Evolutionary conservation across 2,329 filamentous ascomycete species (phyloP), one percentile per base, ranked within the genome.

Genomic region (Alternaria gaisen): DNA sequence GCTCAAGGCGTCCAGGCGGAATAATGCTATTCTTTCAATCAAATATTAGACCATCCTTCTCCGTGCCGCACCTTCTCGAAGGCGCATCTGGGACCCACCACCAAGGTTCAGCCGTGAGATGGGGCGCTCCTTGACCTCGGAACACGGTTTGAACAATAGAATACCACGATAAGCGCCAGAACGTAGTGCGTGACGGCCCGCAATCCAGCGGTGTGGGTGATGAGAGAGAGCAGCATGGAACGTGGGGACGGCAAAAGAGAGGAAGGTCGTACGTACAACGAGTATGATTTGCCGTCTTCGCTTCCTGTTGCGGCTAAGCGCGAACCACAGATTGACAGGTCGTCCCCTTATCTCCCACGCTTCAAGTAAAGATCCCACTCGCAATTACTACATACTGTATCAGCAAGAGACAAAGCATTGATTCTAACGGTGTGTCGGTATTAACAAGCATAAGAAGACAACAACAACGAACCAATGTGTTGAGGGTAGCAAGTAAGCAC

Each of bases 281-380:
- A 42, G 32, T 20, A 55, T 38, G 50, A 52, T 32, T 41, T 48
- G 24, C 50, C 41, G 20, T 26, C 41, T 5, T 47, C 46, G 28
- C 47, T 43, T 32, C 41, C 50, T 53, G 12, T 11, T 30, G 46
- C 32, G 34, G 47, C 41, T 60, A 57, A 57, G 58, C 53, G 58
- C 58, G 47, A 60, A 60, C 58, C 46, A 56, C 58, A 47, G 28
- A 34, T 34, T 44, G 40, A 47, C 47, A 51, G 44, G 36, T 51
- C 36, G 44, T 53, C 56, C 42, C 53, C 40, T 60, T 57, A 57
- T 60, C 36, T 60, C 53, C 54, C 46, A 38, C 58, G 36, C 47
- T 14, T 11, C 22, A 30, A 34, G 32, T 46, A 46, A 44, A 7
- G 41, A 57, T 57, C 44, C 47, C 58, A 56, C 46, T 53, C 41